Conservation (phyloP, 1,139 yeast species). For the Yamadazyma atmosphaerica region DNA sequence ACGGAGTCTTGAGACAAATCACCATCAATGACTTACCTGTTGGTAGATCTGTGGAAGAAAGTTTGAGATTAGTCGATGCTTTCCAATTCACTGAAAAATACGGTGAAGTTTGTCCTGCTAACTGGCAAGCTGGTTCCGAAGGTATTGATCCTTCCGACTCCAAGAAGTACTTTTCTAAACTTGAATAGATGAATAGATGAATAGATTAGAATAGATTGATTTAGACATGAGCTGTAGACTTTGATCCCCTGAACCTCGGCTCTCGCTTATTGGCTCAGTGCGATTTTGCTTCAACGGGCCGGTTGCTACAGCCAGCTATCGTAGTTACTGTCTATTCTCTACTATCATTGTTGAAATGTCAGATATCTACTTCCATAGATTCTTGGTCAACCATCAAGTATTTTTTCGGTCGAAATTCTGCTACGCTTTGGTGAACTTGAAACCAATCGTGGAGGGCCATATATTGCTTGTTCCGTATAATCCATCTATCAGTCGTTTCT, state of each 20-base stretch:
- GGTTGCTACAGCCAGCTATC: too few species aligned
- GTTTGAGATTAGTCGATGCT: slow-evolving; percentile 95
- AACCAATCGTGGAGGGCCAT: slow-evolving; percentile 92
- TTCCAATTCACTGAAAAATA: slow-evolving; percentile 98
- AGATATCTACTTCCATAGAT: slow-evolving; percentile 55
- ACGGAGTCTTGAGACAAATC: slow-evolving; percentile 90
- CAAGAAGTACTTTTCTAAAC: slow-evolving; percentile 66
- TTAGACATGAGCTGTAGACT: too few species aligned
- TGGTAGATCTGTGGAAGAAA: slow-evolving; percentile 98
- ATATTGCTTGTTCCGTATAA: slow-evolving; percentile 82
- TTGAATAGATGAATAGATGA: slow-evolving; percentile 5
- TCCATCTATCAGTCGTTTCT: slow-evolving; percentile 54
- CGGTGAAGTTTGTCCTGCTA: slow-evolving; percentile 99
- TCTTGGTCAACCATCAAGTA: slow-evolving; percentile 65
- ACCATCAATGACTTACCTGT: slow-evolving; percentile 98
- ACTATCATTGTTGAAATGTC: too few species aligned
- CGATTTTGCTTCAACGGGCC: too few species aligned
- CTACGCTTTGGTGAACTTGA: slow-evolving; percentile 82
- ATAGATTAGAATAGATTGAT: neutral
- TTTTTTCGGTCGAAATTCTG: slow-evolving; percentile 56
- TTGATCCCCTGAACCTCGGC: too few species aligned
- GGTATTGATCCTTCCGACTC: slow-evolving; percentile 85
- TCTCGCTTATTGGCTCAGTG: too few species aligned
- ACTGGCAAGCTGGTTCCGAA: slow-evolving; percentile 98
- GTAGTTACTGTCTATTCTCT: too few species aligned